phyloP scores from a whole-genome alignment of 192 early-diverging fungal genomes.

The Gigaspora rosea region DNA sequence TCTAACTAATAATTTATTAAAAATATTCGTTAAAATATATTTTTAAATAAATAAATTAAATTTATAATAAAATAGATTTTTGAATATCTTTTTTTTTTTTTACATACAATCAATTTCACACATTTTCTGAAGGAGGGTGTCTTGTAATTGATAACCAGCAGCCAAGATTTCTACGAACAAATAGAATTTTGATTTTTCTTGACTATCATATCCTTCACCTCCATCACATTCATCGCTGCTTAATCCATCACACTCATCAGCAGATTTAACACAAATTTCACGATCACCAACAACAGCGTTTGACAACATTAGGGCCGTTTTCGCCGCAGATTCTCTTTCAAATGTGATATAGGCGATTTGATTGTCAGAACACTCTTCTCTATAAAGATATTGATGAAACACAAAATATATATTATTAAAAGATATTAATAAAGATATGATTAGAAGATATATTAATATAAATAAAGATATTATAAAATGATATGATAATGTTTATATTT shows the following conservation, averaged over 20 bases:
- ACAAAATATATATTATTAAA: background rate
- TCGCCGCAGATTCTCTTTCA: slow-evolving; percentile 59
- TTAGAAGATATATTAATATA: too few species aligned
- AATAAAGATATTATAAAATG: background rate
- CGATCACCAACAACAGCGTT: slow-evolving; percentile 62
- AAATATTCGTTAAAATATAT: background rate
- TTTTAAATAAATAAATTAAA: background rate
- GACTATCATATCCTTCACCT: slow-evolving; percentile 18
- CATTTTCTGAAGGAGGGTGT: slow-evolving; percentile 64
- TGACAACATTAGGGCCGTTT: slow-evolving; percentile 63
- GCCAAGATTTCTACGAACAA: slow-evolving; percentile 71
- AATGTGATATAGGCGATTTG: slow-evolving; percentile 61
- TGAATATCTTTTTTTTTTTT: background rate
- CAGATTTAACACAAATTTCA: slow-evolving; percentile 55
- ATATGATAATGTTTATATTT: slow-evolving; percentile 18
- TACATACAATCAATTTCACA: background rate
- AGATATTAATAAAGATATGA: background rate
- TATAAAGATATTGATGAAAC: slow-evolving; percentile 25
- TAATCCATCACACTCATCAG: slow-evolving; percentile 54
- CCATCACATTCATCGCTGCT: slow-evolving; percentile 25
- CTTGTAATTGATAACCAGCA: slow-evolving; percentile 64
- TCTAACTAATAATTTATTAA: too few species aligned
- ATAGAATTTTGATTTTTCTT: slow-evolving; percentile 49
- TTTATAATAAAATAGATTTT: background rate
- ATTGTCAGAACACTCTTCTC: slow-evolving; percentile 49